Evolutionary conservation across 2,329 filamentous ascomycete species (phyloP).

Genomic region (Rhynchosporium graminicola): DNA sequence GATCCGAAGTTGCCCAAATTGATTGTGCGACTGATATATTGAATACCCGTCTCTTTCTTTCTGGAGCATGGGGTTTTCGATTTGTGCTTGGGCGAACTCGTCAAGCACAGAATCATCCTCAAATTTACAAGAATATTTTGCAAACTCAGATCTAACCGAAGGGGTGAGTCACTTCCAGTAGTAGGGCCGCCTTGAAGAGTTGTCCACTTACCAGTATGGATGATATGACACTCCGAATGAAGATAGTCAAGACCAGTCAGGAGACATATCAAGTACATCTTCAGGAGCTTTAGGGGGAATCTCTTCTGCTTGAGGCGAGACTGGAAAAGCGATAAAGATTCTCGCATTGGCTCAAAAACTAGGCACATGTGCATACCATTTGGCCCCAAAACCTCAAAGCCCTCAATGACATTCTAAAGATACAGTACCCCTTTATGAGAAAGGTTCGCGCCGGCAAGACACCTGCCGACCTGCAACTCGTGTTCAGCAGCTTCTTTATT

Average conservation of each 20-base stretch:
- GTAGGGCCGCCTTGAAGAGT: not conserved
- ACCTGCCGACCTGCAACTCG: constrained; percentile 13
- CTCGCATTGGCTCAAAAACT: constrained; percentile 22
- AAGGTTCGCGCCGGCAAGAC: constrained; percentile 7
- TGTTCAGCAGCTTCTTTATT: constrained; percentile 18
- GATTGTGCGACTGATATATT: constrained; percentile 22
- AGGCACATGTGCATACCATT: constrained; percentile 19
- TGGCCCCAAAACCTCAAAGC: constrained; percentile 10
- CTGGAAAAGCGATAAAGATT: constrained; percentile 16
- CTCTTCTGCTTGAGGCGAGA: constrained; percentile 13
- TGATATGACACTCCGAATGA: constrained; percentile 17
- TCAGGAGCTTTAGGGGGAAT: constrained; percentile 10
- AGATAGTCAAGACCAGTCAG: constrained; percentile 21
- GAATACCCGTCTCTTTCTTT: constrained; percentile 8
- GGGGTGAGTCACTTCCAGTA: not conserved
- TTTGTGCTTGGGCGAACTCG: constrained; percentile 18
- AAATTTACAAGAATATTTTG: constrained; percentile 27
- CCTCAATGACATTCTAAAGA: constrained; percentile 12
- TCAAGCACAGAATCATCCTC: constrained; percentile 25
- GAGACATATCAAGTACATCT: constrained; percentile 15
- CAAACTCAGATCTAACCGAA: constrained; percentile 21
- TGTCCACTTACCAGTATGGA: constrained; percentile 18
- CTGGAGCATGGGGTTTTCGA: constrained; percentile 18
- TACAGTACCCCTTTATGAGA: constrained; percentile 12
- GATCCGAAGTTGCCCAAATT: constrained; percentile 22